Evolutionary conservation across 1,284 basidiomycete genomes (phyloP), one percentile per base, ranked within the genome.

Genomic region (Cutaneotrichosporon spelunceum): DNA sequence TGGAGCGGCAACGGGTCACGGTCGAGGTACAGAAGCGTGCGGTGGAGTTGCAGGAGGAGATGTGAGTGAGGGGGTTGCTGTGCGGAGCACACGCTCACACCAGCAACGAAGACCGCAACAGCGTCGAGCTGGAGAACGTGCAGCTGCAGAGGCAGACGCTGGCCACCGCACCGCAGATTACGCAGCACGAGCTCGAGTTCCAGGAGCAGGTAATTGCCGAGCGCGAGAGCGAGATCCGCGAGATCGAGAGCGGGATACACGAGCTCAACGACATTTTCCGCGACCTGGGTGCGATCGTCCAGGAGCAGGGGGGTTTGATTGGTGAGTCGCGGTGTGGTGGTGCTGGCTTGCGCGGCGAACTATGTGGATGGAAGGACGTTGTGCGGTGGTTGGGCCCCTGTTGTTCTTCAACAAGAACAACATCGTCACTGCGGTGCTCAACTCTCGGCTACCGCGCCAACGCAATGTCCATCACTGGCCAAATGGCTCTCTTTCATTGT

Each of bases 231-330:
- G 95, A 98, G 74, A 99, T 99, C 62, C 86, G 90, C 49, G 94
- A 98, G 74, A 99, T 99, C 64, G 96, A 99, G 80, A 88, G 86
- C 1, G 95, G 96, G 7, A 97, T 99, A 58, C 93, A 97, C 72
- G 95, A 99, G 76, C 82, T 99, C 52, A 88, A 93, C 54, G 93
- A 97, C 78, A 98, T 99, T 72, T 99, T 99, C 84, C 86, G 92
- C 47, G 95, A 99, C 79, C 81, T 99, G 39, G 94, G 94, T 42
- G 93, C 92, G 21, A 85, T 99, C 48, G 93, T 99, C 2, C 87
- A 88, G 67, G 92, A 98, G 74, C 96, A 99, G 76, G 94, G 95
- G 9, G 86, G 87, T 30, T 91, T 98, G 88, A 83, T 99, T 58
- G 93, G 93, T 95, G 65, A 63, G 88, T 81, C 53, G 7, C 2